These are phyloP conservation scores for Cutaneotrichosporon sp. DNA, from an alignment of 1,284 basidiomycete species.

Conservation along the genomic window DNA sequence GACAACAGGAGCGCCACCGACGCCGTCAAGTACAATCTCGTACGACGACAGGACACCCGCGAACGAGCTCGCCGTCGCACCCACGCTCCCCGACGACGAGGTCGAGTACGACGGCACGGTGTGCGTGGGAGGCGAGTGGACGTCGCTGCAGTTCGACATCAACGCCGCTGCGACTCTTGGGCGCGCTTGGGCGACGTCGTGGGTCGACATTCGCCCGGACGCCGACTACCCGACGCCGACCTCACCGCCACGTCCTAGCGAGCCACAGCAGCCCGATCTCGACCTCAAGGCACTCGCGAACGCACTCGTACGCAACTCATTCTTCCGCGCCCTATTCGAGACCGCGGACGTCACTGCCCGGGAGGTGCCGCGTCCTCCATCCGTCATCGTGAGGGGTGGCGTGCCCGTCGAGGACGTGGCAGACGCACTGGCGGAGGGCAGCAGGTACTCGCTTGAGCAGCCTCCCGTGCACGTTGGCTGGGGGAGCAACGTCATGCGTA, in stretches of 20 bases:
- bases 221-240: constrained; percentile 5
- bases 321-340: constrained; percentile 19
- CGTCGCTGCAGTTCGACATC: constrained; percentile 25
- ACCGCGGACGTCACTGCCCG: constrained; percentile 2
- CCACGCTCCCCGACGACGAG: constrained; percentile 21
- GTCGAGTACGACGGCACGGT: constrained; percentile 31
- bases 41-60: constrained; percentile 23
- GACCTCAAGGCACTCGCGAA: constrained; percentile 21
- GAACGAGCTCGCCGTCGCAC: constrained; percentile 1
- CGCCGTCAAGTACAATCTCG: constrained; percentile 33
- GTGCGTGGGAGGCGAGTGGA: constrained; percentile 40
- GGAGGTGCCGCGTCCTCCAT: constrained; percentile 4
- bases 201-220: constrained; percentile 10
- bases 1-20: constrained; percentile 43
- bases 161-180: constrained; percentile 12
- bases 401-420: constrained; percentile 17
- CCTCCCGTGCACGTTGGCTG: constrained; percentile 31
- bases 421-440: constrained; percentile 4
- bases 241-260: constrained; percentile 5
- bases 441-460: constrained; percentile 14
- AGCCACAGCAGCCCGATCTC: not conserved
- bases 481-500: constrained; percentile 32
- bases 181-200: constrained; percentile 17
- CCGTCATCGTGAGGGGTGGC: constrained; percentile 17
- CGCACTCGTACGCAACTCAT: constrained; percentile 23